phyloP scores from a whole-genome alignment of 495 filamentous ascomycete genomes.

The Annulohypoxylon stygium region DNA sequence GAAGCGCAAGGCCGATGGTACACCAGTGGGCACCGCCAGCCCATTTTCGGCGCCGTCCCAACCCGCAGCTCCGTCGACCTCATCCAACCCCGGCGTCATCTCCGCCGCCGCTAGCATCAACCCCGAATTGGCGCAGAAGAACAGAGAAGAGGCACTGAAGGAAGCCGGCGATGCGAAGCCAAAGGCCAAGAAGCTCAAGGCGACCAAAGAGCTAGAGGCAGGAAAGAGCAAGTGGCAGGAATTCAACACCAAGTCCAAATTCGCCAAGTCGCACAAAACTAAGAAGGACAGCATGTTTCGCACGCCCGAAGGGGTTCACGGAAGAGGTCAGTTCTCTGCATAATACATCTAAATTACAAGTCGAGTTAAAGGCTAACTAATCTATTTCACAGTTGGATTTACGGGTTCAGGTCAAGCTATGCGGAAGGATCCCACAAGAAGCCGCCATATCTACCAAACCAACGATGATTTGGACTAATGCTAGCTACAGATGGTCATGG shows the following conservation, averaged over 20 bases:
- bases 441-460: slow-evolving; percentile 87
- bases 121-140: slow-evolving; percentile 78
- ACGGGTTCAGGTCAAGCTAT: slow-evolving; percentile 94
- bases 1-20: slow-evolving; percentile 93
- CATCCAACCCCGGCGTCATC: slow-evolving; percentile 73
- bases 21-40: slow-evolving; percentile 66
- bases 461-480: slow-evolving; percentile 78
- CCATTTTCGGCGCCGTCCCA: slow-evolving; percentile 59
- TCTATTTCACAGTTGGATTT: slow-evolving; percentile 78
- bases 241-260: slow-evolving; percentile 83
- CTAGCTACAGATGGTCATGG: slow-evolving; percentile 32
- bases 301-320: slow-evolving; percentile 85
- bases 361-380: slow-evolving; percentile 56
- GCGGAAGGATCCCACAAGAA: slow-evolving; percentile 88
- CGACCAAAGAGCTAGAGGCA: slow-evolving; percentile 87
- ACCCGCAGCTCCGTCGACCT: slow-evolving; percentile 49
- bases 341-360: not conserved
- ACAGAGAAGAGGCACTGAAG: slow-evolving; percentile 58
- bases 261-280: slow-evolving; percentile 69
- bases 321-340: slow-evolving; percentile 73
- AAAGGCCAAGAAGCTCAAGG: slow-evolving; percentile 82
- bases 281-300: slow-evolving; percentile 99
- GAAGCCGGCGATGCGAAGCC: slow-evolving; percentile 55
- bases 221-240: slow-evolving; percentile 96
- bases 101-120: slow-evolving; percentile 90